Conservation (phyloP, 202 grass and related monocot genomes). For the Musa balbisiana region DNA sequence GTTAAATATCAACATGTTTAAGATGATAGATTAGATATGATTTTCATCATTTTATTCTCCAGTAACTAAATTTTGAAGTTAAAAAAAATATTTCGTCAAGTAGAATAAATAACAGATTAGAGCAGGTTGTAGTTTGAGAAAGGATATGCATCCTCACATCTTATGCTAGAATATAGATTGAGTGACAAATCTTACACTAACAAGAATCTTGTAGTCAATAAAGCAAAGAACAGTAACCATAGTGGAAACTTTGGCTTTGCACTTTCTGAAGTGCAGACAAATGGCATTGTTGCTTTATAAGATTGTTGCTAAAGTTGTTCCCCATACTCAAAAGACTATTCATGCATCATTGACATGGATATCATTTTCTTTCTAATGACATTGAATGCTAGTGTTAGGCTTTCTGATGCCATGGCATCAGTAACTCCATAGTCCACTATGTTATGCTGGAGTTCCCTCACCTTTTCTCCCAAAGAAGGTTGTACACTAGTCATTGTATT, state of each 20-base stretch:
- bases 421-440: constrained; percentile 3
- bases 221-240: neutral
- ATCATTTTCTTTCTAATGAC: neutral
- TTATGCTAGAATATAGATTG: too few relatives aligned
- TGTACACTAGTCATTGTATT: neutral
- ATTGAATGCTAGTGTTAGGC: neutral
- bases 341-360: neutral
- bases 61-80: too few relatives aligned
- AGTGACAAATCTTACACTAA: neutral
- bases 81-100: too few relatives aligned
- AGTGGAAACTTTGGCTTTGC: constrained; percentile 9
- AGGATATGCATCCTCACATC: too few relatives aligned
- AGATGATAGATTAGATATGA: too few relatives aligned
- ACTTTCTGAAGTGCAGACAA: constrained; percentile 17
- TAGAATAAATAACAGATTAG: too few relatives aligned
- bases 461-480: neutral
- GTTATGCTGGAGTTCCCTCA: neutral
- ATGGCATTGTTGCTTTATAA: neutral
- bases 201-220: neutral
- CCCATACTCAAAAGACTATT: neutral
- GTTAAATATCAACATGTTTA: too few relatives aligned
- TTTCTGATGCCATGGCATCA: neutral
- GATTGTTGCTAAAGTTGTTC: neutral
- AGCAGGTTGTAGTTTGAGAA: too few relatives aligned
- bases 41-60: too few relatives aligned